Conservation (phyloP, 176 grass and related monocot genomes). For the Rhynchospora tenuis region DNA sequence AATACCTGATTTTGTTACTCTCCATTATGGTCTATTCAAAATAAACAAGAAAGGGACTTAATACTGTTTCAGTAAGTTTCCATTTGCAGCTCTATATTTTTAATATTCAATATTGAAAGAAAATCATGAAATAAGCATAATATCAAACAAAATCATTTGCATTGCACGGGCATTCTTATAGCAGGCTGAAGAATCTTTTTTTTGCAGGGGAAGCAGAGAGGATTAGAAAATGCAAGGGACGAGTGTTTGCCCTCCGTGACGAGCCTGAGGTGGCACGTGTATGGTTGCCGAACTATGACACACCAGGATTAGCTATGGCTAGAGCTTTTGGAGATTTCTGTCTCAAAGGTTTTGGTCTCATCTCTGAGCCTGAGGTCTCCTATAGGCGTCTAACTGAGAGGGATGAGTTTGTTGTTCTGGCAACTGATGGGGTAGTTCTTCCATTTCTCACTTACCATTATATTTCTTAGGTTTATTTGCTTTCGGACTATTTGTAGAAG, state of each 20-base stretch:
- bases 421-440: slow-evolving; percentile 58
- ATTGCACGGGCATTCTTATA: not conserved
- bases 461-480: not conserved
- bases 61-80: not conserved
- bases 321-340: slow-evolving; percentile 85
- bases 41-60: not conserved
- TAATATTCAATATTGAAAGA: not conserved
- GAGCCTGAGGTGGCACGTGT: slow-evolving; percentile 73
- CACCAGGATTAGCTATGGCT: slow-evolving; percentile 70
- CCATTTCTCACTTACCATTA: not conserved
- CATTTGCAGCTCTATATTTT: not conserved
- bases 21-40: not conserved
- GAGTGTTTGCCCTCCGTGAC: slow-evolving; percentile 62
- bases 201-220: slow-evolving; percentile 58
- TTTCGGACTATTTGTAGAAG: slow-evolving; percentile 13
- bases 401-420: slow-evolving; percentile 70
- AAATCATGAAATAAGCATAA: not conserved
- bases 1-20: not conserved
- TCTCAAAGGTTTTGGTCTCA: slow-evolving; percentile 61
- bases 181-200: slow-evolving; percentile 21
- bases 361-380: slow-evolving; percentile 63
- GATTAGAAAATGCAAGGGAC: slow-evolving; percentile 59
- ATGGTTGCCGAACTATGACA: slow-evolving; percentile 66
- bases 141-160: not conserved
- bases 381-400: slow-evolving; percentile 50